Evolutionary conservation across 78 protist genomes (phyloP).

Genomic region (Mantamonas sphyraenae): DNA sequence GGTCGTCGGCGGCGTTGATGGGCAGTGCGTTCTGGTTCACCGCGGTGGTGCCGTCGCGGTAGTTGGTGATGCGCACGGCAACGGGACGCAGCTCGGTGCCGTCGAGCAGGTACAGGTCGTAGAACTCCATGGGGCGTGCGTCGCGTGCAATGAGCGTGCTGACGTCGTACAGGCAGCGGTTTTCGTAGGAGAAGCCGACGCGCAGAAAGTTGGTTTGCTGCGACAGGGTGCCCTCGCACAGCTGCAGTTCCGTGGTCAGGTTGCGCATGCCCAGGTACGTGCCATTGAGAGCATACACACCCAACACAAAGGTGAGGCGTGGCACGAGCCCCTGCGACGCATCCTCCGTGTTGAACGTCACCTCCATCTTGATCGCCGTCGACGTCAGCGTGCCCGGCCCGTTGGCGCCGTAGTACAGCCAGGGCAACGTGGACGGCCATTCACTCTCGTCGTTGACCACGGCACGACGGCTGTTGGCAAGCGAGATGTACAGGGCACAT

Average conservation of each 20-base stretch:
- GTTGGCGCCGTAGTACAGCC: slow-evolving; percentile 8
- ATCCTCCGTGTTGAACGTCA: background rate
- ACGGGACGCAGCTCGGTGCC: no score
- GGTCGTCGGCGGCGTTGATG: background rate
- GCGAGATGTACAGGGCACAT: background rate
- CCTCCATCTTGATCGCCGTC: no score
- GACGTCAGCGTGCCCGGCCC: no score
- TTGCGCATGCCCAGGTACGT: background rate
- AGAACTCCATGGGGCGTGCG: background rate
- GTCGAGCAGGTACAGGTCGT: background rate
- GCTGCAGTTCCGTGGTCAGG: background rate
- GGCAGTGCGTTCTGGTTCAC: background rate
- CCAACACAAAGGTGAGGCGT: background rate
- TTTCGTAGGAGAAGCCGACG: background rate
- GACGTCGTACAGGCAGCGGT: background rate
- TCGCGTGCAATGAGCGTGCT: no score
- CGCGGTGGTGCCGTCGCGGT: no score
- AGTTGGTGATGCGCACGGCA: no score
- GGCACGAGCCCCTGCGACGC: background rate
- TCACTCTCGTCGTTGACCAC: background rate
- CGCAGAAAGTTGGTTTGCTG: background rate
- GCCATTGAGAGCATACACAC: slow-evolving; percentile 1
- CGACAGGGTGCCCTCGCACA: background rate
- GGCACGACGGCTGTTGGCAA: background rate
- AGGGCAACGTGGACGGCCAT: background rate